These are phyloP conservation scores for Dichomitus squalens DNA, from an alignment of 1,284 basidiomycete genomes.

Conservation along the genomic window DNA sequence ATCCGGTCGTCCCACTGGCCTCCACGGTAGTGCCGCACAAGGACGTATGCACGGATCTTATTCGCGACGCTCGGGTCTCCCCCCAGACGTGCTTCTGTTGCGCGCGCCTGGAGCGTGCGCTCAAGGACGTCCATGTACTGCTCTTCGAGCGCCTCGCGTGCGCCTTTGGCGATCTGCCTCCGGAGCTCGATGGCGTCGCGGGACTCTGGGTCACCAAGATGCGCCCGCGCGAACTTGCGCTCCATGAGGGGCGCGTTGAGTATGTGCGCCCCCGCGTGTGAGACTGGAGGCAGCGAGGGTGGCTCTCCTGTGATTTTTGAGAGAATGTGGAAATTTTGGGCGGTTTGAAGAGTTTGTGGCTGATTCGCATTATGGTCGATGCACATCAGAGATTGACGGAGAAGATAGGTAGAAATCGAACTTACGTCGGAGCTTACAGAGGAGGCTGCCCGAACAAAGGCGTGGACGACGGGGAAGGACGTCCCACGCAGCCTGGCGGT, in stretches of 20 bases:
- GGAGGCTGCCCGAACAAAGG: slow-evolving; percentile 65
- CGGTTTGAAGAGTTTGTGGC: slow-evolving; percentile 57
- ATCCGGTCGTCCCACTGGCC: slow-evolving; percentile 86
- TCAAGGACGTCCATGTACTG: slow-evolving; percentile 90
- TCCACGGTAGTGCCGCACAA: slow-evolving; percentile 78
- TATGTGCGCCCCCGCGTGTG: slow-evolving; percentile 77
- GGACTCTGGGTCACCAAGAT: slow-evolving; percentile 69
- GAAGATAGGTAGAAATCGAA: slow-evolving; percentile 1
- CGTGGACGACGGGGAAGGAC: slow-evolving; percentile 76
- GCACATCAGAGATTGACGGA: background rate
- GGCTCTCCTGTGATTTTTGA: slow-evolving; percentile 73
- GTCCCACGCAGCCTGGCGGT: slow-evolving; percentile 68
- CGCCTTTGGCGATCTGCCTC: slow-evolving; percentile 72
- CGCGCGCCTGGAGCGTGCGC: slow-evolving; percentile 80
- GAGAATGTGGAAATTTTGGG: slow-evolving; percentile 73
- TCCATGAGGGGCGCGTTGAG: slow-evolving; percentile 75
- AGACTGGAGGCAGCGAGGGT: slow-evolving; percentile 66
- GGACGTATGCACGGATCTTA: slow-evolving; percentile 85
- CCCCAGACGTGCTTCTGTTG: slow-evolving; percentile 86
- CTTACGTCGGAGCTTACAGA: slow-evolving; percentile 59
- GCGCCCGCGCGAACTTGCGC: slow-evolving; percentile 72
- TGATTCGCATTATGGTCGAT: slow-evolving; percentile 24
- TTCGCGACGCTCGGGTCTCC: slow-evolving; percentile 91
- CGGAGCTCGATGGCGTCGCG: slow-evolving; percentile 66
- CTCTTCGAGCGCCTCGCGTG: slow-evolving; percentile 76